phyloP scores from a whole-genome alignment of 1,139 yeast species.

The Lodderomyces margitis region DNA sequence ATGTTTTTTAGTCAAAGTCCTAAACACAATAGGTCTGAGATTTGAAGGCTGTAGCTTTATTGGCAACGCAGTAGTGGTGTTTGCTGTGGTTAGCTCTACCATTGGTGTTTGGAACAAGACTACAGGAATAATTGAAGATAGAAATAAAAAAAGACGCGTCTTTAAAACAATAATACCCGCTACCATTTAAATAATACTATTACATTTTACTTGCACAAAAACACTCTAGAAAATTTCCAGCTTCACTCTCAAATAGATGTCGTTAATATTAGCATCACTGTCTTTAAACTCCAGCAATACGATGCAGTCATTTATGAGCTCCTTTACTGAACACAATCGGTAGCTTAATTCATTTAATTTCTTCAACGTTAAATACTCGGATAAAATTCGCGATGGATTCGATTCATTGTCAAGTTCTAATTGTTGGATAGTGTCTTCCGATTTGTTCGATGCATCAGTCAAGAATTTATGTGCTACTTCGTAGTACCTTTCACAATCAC shows the following conservation, averaged over 20 bases:
- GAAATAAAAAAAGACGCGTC: slow-evolving; percentile 1
- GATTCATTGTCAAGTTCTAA: not conserved
- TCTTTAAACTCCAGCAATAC: slow-evolving; percentile 10
- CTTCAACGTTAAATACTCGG: slow-evolving; percentile 9
- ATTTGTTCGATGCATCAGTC: slow-evolving; percentile 4
- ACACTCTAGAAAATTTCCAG: slow-evolving; percentile 9
- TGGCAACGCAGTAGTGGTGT: slow-evolving; percentile 45
- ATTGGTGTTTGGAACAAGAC: not conserved
- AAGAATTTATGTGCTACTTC: slow-evolving; percentile 6
- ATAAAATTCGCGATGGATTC: slow-evolving; percentile 1
- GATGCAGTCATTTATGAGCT: slow-evolving; percentile 11
- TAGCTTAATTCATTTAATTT: slow-evolving; percentile 10
- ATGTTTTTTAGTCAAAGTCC: slow-evolving; percentile 86
- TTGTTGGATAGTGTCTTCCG: not conserved
- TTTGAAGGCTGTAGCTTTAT: slow-evolving; percentile 75
- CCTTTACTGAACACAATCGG: slow-evolving; percentile 8
- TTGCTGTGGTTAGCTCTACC: not conserved
- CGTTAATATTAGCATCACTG: slow-evolving; percentile 9
- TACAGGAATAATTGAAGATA: not conserved
- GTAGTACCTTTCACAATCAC: slow-evolving; percentile 8
- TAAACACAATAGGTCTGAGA: slow-evolving; percentile 85
- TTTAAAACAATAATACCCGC: not conserved
- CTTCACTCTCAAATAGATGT: slow-evolving; percentile 10
- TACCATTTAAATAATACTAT: not conserved
- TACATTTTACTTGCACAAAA: not conserved